Percentiles rank a stretch among this genome's conserved stretches.
Evolutionary conservation across 2,329 filamentous ascomycete genomes (phyloP).

Genomic region (Penicillium sp.): DNA sequence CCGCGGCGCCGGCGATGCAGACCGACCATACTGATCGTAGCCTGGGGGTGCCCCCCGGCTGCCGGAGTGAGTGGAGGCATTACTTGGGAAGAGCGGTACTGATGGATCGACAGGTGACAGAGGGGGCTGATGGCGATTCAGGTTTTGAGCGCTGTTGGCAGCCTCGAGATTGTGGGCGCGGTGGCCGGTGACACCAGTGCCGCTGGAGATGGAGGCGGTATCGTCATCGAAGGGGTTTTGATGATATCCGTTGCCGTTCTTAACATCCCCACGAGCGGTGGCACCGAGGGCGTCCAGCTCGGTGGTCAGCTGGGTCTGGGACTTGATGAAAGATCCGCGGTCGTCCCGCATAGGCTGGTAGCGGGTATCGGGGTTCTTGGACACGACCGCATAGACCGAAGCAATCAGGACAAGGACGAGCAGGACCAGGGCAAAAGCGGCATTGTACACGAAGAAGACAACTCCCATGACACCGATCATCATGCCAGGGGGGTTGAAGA

Average conservation of each 20-base stretch:
- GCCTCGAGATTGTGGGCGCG: slow-evolving; percentile 47
- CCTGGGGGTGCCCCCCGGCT: slow-evolving; percentile 42
- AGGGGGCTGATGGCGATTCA: slow-evolving; percentile 42
- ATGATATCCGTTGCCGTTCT: slow-evolving; percentile 57
- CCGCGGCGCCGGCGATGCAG: slow-evolving; percentile 38
- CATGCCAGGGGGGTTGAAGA: slow-evolving; percentile 80
- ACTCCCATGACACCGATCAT: slow-evolving; percentile 88
- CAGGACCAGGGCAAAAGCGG: slow-evolving; percentile 77
- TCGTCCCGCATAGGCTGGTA: slow-evolving; percentile 98
- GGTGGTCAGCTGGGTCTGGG: slow-evolving; percentile 79
- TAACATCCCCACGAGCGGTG: slow-evolving; percentile 79
- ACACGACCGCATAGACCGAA: slow-evolving; percentile 76
- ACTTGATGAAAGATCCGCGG: slow-evolving; percentile 96
- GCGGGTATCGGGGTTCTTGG: slow-evolving; percentile 90
- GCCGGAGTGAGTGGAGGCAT: slow-evolving; percentile 33
- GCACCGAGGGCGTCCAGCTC: slow-evolving; percentile 88
- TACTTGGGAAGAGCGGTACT: slow-evolving; percentile 51
- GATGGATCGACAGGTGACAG: slow-evolving; percentile 53
- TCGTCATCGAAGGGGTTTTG: slow-evolving; percentile 70
- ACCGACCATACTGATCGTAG: slow-evolving; percentile 34
- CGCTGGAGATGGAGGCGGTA: slow-evolving; percentile 65
- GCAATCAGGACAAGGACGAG: slow-evolving; percentile 79
- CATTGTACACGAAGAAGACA: slow-evolving; percentile 85
- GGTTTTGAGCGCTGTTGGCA: slow-evolving; percentile 26
- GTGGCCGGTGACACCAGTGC: slow-evolving; percentile 48